These are phyloP conservation scores for Monosporascus sp. DNA, from an alignment of 2,329 filamentous ascomycete species.

Conservation along the genomic window DNA sequence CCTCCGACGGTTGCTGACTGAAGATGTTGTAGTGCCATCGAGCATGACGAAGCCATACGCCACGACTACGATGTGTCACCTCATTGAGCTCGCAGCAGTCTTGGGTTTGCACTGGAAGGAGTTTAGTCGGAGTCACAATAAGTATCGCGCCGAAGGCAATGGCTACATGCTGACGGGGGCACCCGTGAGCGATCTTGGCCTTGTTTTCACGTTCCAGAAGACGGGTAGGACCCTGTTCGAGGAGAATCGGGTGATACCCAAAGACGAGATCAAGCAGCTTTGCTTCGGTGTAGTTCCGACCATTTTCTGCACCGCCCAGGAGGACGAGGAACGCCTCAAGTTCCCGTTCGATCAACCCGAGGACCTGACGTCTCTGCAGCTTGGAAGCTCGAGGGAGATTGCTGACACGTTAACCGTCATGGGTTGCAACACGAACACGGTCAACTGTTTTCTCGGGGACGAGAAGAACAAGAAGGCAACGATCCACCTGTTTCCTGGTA, in stretches of 20 bases:
- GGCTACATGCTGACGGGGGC: constrained; percentile 46
- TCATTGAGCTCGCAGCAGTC: constrained; percentile 49
- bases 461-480: constrained; percentile 34
- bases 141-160: constrained; percentile 51
- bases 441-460: constrained; percentile 37
- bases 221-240: constrained; percentile 44
- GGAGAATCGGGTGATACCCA: constrained; percentile 47
- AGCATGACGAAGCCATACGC: constrained; percentile 28
- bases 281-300: constrained; percentile 53
- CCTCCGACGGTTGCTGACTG: background rate
- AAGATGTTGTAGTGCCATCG: constrained; percentile 7
- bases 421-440: constrained; percentile 48
- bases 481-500: constrained; percentile 47
- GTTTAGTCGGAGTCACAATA: constrained; percentile 46
- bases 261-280: constrained; percentile 47
- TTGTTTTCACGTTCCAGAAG: constrained; percentile 50
- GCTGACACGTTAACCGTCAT: constrained; percentile 47
- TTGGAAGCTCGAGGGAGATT: constrained; percentile 46
- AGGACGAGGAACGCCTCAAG: constrained; percentile 34
- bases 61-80: constrained; percentile 50
- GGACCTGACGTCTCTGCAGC: constrained; percentile 38
- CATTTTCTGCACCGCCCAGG: constrained; percentile 37
- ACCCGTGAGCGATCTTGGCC: constrained; percentile 42
- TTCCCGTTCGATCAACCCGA: constrained; percentile 35
- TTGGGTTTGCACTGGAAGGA: constrained; percentile 55